Evolutionary conservation across 2,329 filamentous ascomycete genomes (phyloP), one percentile per base, ranked within the genome.

Genomic region (Daldinia eschscholtzii): DNA sequence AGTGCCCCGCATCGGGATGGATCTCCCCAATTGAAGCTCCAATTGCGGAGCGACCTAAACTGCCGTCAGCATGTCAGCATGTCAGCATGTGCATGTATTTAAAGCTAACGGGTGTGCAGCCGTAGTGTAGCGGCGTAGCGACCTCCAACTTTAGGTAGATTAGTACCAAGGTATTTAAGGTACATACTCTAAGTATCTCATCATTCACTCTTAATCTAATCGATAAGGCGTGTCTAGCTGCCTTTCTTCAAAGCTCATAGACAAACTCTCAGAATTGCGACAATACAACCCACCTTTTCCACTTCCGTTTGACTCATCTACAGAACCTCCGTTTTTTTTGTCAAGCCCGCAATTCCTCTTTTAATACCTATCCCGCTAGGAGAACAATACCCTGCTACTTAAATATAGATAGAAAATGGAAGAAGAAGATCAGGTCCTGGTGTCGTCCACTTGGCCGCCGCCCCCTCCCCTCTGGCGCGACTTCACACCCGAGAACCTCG

Each of bases 381-480:
- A 5, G 2, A 4, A 13, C 12, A 13, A 39, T 39, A 39, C 10
- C 4, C 13, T 39, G 5, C 35, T 39, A 12, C 13, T 15, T 15
- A 39, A 39, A 15, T 39, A 35, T 39, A 39, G 6, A 57, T 3
- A 44, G 48, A 44, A 44, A 4, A 79, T 79, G 77, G 76, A 76
- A 37, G 76, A 78, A 59, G 75, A 78, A 56, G 46, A 52, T 6
- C 71, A 74, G 56, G 58, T 64, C 18, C 71, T 84, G 53, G 80
- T 86, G 74, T 85, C 89, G 28, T 89, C 91, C 26, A 89, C 91
- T 44, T 97, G 94, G 78, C 95, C 96, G 26, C 89, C 92, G 59
- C 96, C 96, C 28, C 96, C 96, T 28, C 90, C 91, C 0, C 97
- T 98, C 82, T 98, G 93, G 90, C 91, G 91, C 73, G 87, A 92